A percentile compares a stretch with the other conserved stretches of the same genome.
phyloP scores from a whole-genome alignment of 2,329 filamentous ascomycete species.

The Neoascochyta sp. region DNA sequence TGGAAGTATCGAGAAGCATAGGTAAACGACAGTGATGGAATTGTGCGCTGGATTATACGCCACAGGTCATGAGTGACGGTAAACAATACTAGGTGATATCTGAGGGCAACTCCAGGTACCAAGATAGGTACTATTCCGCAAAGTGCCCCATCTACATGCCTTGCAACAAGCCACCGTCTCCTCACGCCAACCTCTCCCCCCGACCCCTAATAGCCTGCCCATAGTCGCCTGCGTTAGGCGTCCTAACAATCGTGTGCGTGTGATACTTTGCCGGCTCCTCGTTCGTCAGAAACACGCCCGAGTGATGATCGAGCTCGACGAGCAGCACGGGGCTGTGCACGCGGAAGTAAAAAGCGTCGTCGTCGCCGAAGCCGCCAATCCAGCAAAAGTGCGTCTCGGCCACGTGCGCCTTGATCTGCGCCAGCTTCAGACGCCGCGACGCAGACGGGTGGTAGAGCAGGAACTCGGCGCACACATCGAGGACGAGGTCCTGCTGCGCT shows the following conservation, averaged over 20 bases:
- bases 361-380: constrained; percentile 66
- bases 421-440: constrained; percentile 54
- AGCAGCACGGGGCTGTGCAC: constrained; percentile 73
- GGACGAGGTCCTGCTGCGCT: constrained; percentile 54
- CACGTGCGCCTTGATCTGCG: constrained; percentile 54
- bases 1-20: no score
- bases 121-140: no score
- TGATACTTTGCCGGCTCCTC: constrained; percentile 72
- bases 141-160: no score
- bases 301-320: constrained; percentile 76
- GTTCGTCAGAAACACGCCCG: constrained; percentile 72
- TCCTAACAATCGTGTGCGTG: constrained; percentile 69
- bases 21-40: no score
- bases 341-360: constrained; percentile 73
- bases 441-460: constrained; percentile 62
- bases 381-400: constrained; percentile 75
- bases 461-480: constrained; percentile 60
- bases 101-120: no score
- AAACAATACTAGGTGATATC: no score
- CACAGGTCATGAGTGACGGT: no score
- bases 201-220: constrained; percentile 52
- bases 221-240: constrained; percentile 74
- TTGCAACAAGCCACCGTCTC: no score
- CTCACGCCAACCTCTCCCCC: constrained; percentile 12
- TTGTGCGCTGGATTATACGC: no score